Evolutionary conservation across 192 early-diverging fungal genomes (phyloP).

Genomic region (Chytriomyces sp.): DNA sequence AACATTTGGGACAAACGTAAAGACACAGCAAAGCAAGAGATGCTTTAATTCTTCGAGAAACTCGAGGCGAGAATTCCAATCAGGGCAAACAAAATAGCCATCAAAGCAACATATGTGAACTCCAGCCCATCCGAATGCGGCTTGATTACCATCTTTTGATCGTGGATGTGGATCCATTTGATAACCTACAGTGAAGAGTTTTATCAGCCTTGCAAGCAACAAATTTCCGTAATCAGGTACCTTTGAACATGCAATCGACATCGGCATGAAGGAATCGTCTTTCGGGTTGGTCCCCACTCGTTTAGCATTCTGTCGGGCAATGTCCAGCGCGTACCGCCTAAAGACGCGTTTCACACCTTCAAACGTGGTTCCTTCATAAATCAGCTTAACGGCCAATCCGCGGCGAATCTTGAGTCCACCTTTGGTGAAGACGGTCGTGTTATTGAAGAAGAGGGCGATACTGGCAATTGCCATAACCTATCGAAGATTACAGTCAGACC

Average conservation of each 20-base stretch:
- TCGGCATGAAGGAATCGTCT: slow-evolving; percentile 42
- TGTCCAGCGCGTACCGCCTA: slow-evolving; percentile 39
- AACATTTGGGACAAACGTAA: too few species aligned
- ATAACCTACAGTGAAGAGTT: slow-evolving; percentile 35
- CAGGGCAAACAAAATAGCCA: neutral
- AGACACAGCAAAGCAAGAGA: too few species aligned
- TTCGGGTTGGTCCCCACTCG: slow-evolving; percentile 34
- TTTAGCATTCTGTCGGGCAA: slow-evolving; percentile 35
- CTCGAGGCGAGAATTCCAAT: neutral
- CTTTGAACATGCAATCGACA: slow-evolving; percentile 44
- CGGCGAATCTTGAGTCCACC: slow-evolving; percentile 87
- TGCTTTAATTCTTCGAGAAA: too few species aligned
- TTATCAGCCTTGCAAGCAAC: neutral
- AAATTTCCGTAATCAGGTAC: too few species aligned
- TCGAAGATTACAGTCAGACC: neutral
- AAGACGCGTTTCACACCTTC: slow-evolving; percentile 47
- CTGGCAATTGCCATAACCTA: slow-evolving; percentile 94
- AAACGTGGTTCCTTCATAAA: slow-evolving; percentile 41
- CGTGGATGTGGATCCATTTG: slow-evolving; percentile 44
- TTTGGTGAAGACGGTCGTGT: slow-evolving; percentile 72
- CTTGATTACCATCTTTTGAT: slow-evolving; percentile 5
- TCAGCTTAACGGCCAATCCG: slow-evolving; percentile 53
- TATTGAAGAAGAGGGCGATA: slow-evolving; percentile 83
- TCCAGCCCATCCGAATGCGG: neutral
- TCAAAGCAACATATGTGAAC: neutral